Evolutionary conservation across 202 grass and related monocot species (phyloP).

Genomic region (Thinopyrum obtusiflorum): DNA sequence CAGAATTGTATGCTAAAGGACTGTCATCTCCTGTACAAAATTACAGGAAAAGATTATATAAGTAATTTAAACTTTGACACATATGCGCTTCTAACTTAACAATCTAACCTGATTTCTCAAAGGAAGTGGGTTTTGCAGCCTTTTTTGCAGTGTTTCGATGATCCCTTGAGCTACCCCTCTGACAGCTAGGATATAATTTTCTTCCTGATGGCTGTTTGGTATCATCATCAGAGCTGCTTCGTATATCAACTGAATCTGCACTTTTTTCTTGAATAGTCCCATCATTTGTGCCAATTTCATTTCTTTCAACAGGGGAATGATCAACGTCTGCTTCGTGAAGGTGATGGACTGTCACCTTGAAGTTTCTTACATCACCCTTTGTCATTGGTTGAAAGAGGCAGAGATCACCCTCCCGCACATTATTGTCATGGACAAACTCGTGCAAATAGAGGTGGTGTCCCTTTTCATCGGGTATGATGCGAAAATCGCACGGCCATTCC

Average conservation of each 20-base stretch:
- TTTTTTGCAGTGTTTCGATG: neutral
- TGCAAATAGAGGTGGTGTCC: constrained; percentile 8
- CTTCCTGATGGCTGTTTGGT: neutral
- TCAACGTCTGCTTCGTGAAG: neutral
- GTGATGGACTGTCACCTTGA: constrained; percentile 34
- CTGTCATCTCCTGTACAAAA: neutral
- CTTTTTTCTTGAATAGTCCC: neutral
- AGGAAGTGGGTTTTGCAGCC: neutral
- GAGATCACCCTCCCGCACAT: constrained; percentile 35
- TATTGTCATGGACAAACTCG: constrained; percentile 27
- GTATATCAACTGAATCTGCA: neutral
- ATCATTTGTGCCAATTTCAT: neutral
- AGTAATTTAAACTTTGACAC: neutral
- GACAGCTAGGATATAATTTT: neutral
- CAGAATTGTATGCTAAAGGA: neutral
- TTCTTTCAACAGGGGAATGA: neutral
- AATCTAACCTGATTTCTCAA: neutral
- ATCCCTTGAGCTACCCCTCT: neutral
- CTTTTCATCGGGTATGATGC: neutral
- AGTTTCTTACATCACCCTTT: neutral
- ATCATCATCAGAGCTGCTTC: neutral
- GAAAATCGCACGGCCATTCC: neutral
- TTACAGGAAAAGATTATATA: neutral
- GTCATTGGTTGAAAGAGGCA: constrained; percentile 47
- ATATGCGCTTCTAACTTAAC: neutral